Percentiles rank a stretch among this genome's conserved stretches.
Conservation (phyloP, 345 rosid genomes). For the Brassica nigra region DNA sequence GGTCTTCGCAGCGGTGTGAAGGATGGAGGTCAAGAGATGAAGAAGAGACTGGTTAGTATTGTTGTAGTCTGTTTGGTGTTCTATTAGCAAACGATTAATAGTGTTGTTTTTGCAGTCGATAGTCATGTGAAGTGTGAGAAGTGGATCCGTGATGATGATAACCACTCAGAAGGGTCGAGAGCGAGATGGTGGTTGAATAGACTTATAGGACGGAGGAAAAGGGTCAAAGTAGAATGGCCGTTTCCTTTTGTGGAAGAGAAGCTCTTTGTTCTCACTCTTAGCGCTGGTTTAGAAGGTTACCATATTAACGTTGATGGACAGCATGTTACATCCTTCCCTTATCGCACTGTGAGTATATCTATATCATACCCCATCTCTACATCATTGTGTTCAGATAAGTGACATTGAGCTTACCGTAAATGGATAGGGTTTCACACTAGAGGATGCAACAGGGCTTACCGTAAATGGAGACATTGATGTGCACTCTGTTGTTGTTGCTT, state of each 20-base stretch:
- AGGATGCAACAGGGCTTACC: constrained; percentile 94
- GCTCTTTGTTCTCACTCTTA: constrained; percentile 83
- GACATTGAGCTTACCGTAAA: not conserved
- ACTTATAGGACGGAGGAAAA: constrained; percentile 68
- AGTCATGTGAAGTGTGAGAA: constrained; percentile 88
- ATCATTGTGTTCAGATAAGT: constrained; percentile 15
- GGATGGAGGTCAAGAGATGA: constrained; percentile 79
- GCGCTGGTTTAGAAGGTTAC: constrained; percentile 93
- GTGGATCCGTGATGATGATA: constrained; percentile 85
- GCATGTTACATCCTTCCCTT: constrained; percentile 89
- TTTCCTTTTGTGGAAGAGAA: constrained; percentile 79
- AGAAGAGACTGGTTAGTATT: constrained; percentile 59
- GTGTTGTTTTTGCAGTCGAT: constrained; percentile 66
- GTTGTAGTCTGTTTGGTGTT: not conserved
- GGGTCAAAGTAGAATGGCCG: constrained; percentile 83
- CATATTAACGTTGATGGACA: constrained; percentile 87
- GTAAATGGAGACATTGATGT: constrained; percentile 79
- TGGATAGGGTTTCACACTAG: constrained; percentile 81
- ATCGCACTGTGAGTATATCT: constrained; percentile 82
- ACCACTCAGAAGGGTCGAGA: constrained; percentile 62
- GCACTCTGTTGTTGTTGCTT: constrained; percentile 75
- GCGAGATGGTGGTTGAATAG: constrained; percentile 91
- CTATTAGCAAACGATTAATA: constrained; percentile 21
- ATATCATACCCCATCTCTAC: not conserved
- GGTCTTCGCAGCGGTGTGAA: constrained; percentile 75